These are phyloP conservation scores for Aspergillus jensenii DNA, from an alignment of 2,329 filamentous ascomycete species.

Conservation along the genomic window DNA sequence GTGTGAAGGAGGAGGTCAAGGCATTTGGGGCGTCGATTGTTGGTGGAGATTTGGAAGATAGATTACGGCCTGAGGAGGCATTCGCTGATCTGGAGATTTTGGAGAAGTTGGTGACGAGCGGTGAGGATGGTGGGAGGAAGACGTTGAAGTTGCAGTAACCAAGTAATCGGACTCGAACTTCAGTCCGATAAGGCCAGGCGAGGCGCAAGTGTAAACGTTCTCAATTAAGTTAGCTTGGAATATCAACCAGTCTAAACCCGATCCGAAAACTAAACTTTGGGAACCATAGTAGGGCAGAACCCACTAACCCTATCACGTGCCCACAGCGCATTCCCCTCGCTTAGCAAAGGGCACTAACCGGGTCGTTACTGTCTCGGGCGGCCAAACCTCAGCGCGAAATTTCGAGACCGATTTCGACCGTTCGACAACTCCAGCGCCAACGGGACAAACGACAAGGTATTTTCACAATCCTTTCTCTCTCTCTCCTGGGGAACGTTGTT, in stretches of 20 bases:
- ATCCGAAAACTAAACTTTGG: neutral
- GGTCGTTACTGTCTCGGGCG: conserved; percentile 25
- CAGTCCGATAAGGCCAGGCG: neutral
- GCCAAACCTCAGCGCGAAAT: conserved; percentile 38
- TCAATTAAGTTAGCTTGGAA: neutral
- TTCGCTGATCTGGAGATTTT: conserved; percentile 53
- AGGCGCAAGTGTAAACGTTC: neutral
- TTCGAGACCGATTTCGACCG: conserved; percentile 40
- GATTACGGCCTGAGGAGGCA: conserved; percentile 53
- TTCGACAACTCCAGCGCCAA: conserved; percentile 46
- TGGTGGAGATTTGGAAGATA: conserved; percentile 41
- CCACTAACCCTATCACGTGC: conserved; percentile 7
- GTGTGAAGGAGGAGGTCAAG: conserved; percentile 53
- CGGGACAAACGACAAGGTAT: conserved; percentile 48
- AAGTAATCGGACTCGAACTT: neutral
- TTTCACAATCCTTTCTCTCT: conserved; percentile 14
- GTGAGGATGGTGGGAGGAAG: conserved; percentile 30
- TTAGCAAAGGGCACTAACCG: conserved; percentile 35
- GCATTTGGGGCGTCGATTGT: conserved; percentile 53
- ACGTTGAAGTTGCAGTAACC: conserved; percentile 24
- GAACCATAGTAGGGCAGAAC: neutral
- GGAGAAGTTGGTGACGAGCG: conserved; percentile 35
- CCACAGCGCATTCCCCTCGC: conserved; percentile 18
- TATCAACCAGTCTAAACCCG: neutral
- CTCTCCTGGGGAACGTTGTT: neutral